Evolutionary conservation across 2,329 filamentous ascomycete species (phyloP), one percentile per base, ranked within the genome.

Genomic region (Talaromyces sp.): DNA sequence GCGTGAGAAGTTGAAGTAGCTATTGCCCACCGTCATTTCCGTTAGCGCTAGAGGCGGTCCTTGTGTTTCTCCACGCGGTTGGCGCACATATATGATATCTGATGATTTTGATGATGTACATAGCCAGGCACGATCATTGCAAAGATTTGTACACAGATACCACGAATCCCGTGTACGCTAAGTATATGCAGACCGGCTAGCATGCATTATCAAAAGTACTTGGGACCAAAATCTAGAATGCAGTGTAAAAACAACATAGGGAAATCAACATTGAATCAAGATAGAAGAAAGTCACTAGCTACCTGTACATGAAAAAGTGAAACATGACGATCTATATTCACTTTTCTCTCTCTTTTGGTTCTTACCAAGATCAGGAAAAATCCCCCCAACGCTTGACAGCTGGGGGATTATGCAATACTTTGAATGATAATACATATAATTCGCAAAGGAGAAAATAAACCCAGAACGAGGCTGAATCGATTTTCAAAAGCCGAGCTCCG

Each of bases 291-390:
- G 62, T 64, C 62, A 74, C 73, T 72, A 76, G 73, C 72, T 76
- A 76, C 76, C 74, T 76, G 74, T 76, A 76, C 74, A 76, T 73
- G n/a, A 71, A 72, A 60, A 60, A 58, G 58, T 65, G 68, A 63
- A 57, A 60, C 62, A 63, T 63, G 50, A 60, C 60, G 39, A 60
- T 63, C 62, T 63, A 63, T 60, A 60, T 58, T 60, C 62, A 63
- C 62, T 63, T 60, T 57, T 55, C 48, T 63, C 44, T 48, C 40
- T 39, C 37, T 21, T 37, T 44, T 44, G 42, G 35, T 59, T 23
- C 50, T 28, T 9, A 58, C 57, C 62, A 56, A 46, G 28, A 54
- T 16, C 40, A 40, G 44, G 46, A 50, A 48, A 52, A 61, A 56
- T 16, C n/a, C 21, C 18, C 33, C 33, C n/a, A 42, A 31, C 58